Base-by-base conservation (phyloP, 768 basidiomycete species). In the Chalciporus piperatus region DNA sequence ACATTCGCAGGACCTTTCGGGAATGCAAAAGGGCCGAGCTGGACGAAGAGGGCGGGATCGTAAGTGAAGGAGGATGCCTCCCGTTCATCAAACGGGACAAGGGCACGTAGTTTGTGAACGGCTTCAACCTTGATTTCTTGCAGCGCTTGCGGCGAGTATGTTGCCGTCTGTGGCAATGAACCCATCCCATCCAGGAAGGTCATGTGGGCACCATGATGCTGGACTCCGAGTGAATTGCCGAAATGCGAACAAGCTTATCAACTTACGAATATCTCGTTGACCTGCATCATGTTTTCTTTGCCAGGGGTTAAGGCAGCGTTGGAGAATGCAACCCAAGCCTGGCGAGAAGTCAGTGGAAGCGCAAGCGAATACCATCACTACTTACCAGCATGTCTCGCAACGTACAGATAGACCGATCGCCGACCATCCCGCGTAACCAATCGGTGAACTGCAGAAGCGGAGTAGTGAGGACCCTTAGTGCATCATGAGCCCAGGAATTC, bases 191-290 rank as follows among this genome's bases (percentile, higher is more conserved):
- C 97, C 17, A 98, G 72, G 62, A 92, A 83, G 1, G 89, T 87
- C 91, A 99, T 89, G 57, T 87, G 83, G 1, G 94, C 95, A 5
- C 89, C 95, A 62, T 99, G 92, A 62, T 90, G 86, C 94, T 97
- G 57, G 22, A 47, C 16, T 57, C 33, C 13, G 32, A 41, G 47
- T 69, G 52, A 71, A 25, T 14, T 20, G 28, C 11, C 16, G 46
- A 32, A 46, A 41, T 23, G 17, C 11, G 32, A 20, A n/a, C 41
- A 25, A 38, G 20, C 13, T 28, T 14, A 25, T 12, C 17, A 6
- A 72, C 81, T 77, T 61, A 93, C 92, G 62, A 92, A 95, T 23
- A 90, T 76, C 50, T 83, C 80, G 54, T 73, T 59, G 1, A 65
- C 48, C 17, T 73, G 56, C 54, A 85, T 74, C 11, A 57, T 48